Conservation (phyloP, 352 stramenopile genomes). For the Globisporangium cystogenes region DNA sequence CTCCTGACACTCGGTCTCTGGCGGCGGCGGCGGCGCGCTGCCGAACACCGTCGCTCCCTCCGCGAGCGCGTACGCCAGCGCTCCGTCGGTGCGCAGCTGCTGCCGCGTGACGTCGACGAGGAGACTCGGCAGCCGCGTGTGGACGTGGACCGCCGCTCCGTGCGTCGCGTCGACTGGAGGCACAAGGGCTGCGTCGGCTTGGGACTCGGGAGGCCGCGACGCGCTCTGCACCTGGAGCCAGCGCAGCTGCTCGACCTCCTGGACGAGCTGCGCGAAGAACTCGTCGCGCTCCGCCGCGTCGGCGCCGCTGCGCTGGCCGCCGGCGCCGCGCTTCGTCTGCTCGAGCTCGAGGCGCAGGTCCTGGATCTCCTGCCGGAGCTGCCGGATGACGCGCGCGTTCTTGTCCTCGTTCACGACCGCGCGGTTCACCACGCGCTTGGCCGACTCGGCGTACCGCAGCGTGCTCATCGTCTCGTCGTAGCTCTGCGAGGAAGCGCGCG, state of each 20-base stretch:
- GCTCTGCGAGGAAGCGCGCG: conserved; percentile 22
- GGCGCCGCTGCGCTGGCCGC: conserved; percentile 13
- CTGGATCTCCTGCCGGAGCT: conserved; percentile 69
- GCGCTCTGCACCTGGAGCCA: conserved; percentile 17
- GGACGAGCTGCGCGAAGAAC: conserved; percentile 39
- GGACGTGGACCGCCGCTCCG: conserved; percentile 17
- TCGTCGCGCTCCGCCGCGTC: conserved; percentile 32
- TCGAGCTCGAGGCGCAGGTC: conserved; percentile 41
- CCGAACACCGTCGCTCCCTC: conserved; percentile 45
- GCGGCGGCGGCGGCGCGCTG: conserved; percentile 18
- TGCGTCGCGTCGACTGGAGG: too few species aligned
- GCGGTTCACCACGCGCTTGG: conserved; percentile 80
- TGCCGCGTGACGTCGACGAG: conserved; percentile 33
- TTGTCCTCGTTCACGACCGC: conserved; percentile 81
- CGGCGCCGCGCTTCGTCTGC: conserved; percentile 21
- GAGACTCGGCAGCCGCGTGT: conserved; percentile 32
- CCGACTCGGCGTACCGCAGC: conserved; percentile 75
- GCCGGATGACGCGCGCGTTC: conserved; percentile 71
- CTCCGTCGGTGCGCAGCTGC: conserved; percentile 21
- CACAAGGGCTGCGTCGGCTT: too few species aligned
- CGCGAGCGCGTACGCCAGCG: conserved; percentile 34
- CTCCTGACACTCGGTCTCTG: too few species aligned
- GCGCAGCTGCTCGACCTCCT: conserved; percentile 41
- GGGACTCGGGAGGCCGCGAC: background rate
- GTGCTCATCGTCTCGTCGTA: conserved; percentile 87